Percentiles rank a stretch among this genome's conserved stretches.
These are phyloP conservation scores for Phyllostachys edulis DNA, from an alignment of 176 grass and related monocot genomes.

Conservation along the genomic window DNA sequence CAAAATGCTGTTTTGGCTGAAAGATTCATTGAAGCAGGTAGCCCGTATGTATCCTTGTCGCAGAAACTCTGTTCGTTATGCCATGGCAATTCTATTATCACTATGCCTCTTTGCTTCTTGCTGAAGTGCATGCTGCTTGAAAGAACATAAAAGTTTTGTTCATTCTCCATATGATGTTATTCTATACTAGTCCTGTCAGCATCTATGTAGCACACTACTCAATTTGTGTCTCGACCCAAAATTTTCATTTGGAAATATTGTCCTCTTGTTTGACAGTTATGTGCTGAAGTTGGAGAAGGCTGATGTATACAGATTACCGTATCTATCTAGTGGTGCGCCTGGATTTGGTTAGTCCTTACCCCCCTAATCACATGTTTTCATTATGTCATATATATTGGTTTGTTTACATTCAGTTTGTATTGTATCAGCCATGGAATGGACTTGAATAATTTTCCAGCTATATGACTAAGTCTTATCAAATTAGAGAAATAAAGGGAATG, in stretches of 20 bases:
- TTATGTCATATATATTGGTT: not conserved
- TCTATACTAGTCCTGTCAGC: not conserved
- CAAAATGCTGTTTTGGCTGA: slow-evolving; percentile 96
- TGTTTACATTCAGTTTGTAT: slow-evolving; percentile 14
- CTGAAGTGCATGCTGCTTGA: not conserved
- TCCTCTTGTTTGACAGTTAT: slow-evolving; percentile 57
- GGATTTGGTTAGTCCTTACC: slow-evolving; percentile 74
- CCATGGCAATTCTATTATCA: slow-evolving; percentile 23
- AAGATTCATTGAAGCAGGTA: slow-evolving; percentile 98
- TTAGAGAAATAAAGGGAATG: slow-evolving; percentile 3
- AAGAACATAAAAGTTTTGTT: not conserved
- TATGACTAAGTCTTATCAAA: not conserved
- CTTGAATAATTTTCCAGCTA: not conserved
- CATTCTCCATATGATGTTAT: not conserved
- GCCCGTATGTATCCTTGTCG: slow-evolving; percentile 79
- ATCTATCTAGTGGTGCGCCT: slow-evolving; percentile 85
- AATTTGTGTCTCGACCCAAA: slow-evolving; percentile 11
- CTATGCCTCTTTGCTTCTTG: slow-evolving; percentile 19
- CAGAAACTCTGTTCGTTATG: slow-evolving; percentile 31
- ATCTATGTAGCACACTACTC: not conserved
- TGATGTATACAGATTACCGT: slow-evolving; percentile 86
- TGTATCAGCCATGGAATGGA: not conserved
- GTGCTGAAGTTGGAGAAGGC: slow-evolving; percentile 90
- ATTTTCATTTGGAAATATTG: slow-evolving; percentile 2
- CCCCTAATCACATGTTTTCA: not conserved